Percentiles rank a stretch among this genome's conserved stretches.
Evolutionary conservation across 1,284 basidiomycete species (phyloP).

Genomic region (Cystobasidiaceae sp.): DNA sequence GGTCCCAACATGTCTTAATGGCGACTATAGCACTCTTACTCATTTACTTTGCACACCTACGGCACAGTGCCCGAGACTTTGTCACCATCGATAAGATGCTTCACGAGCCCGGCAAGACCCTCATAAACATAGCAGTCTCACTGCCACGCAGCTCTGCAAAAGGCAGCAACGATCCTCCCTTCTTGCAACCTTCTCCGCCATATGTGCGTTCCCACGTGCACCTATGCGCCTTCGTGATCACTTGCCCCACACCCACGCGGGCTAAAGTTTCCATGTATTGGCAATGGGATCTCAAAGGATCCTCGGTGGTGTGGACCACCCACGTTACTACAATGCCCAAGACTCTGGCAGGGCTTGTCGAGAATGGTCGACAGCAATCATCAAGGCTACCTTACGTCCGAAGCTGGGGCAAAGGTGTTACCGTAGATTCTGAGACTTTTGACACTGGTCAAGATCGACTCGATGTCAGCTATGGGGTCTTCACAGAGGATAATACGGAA

Average conservation of each 20-base stretch:
- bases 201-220: conserved; percentile 87
- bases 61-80: conserved; percentile 74
- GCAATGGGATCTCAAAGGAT: conserved; percentile 83
- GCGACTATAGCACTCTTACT: not conserved
- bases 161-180: conserved; percentile 73
- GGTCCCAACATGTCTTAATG: conserved; percentile 31
- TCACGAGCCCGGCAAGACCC: conserved; percentile 54
- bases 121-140: conserved; percentile 92
- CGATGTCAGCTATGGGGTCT: conserved; percentile 76
- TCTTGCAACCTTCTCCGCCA: conserved; percentile 86
- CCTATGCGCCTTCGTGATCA: conserved; percentile 87
- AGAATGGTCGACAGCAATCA: conserved; percentile 67
- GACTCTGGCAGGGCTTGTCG: conserved; percentile 71
- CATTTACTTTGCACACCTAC: conserved; percentile 34
- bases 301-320: conserved; percentile 60
- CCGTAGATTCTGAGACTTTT: conserved; percentile 68
- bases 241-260: conserved; percentile 47
- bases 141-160: conserved; percentile 68
- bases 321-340: conserved; percentile 54
- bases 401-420: conserved; percentile 76
- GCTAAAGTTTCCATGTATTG: conserved; percentile 27
- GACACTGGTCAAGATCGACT: conserved; percentile 76
- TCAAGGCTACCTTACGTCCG: conserved; percentile 66
- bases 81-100: conserved; percentile 80
- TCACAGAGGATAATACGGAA: conserved; percentile 56